Evolutionary conservation across 306 rosid genomes (phyloP), one percentile per base, ranked within the genome.

Genomic region (Trifolium fragiferum): DNA sequence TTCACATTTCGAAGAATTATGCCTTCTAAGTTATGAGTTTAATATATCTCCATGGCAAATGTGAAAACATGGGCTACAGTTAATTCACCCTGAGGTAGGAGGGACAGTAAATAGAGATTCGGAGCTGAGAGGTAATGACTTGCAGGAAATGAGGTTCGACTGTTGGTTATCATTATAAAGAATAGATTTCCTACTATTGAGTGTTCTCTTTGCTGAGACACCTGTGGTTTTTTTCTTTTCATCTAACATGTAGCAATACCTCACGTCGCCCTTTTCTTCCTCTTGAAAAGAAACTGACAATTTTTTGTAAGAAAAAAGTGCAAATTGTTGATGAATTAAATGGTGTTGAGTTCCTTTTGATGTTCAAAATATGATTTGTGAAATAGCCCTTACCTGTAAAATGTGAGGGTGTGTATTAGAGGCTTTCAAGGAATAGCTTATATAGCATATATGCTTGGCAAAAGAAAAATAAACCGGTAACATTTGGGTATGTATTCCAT

Each of bases 241-340:
- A 16, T 47, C 83, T 81, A 78, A 81, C 85, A 58, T 66, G 83
- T 65, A 78, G 81, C 80, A 64, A 70, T 66, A 21, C 78, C 74
- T 33, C 20, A 20, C 10, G 27, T 54, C 66, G n/a, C 78, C 12
- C 69, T 21, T 51, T 47, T 79, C 64, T 71, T 78, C 74, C 47
- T 53, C 49, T 50, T 30, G 73, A 61, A 73, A 76, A 77, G 83
- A 71, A 75, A 73, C 63, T 67, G 61, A 71, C 55, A 66, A 65
- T 64, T 88, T 75, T 73, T 78, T 85, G 87, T 84, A 78, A 25
- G 38, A 57, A 47, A 75, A 81, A 50, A 38, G 16, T 86, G 89
- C 88, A 88, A 80, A 88, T 84, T 73, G 64, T 72, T 82, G 80
- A 76, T 75, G 81, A 78, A 81, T 77, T 68, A 53, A 70, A 61